These are phyloP conservation scores for Boletus edulis DNA, from an alignment of 768 basidiomycete species.

Conservation along the genomic window DNA sequence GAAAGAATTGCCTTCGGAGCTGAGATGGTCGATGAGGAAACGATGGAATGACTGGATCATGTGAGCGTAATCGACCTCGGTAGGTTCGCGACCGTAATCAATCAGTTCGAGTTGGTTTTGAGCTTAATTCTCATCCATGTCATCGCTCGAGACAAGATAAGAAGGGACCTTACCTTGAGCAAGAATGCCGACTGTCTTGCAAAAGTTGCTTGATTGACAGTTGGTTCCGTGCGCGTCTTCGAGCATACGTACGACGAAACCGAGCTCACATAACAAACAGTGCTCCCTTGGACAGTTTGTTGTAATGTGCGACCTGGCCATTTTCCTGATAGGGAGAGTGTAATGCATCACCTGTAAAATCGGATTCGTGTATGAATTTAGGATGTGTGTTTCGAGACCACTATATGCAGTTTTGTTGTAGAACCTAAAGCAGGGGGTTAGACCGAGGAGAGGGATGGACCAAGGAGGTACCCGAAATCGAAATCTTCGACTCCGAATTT, in stretches of 20 bases:
- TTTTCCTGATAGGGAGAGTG: slow-evolving; percentile 64
- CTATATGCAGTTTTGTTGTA: slow-evolving; percentile 91
- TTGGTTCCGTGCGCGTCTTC: slow-evolving; percentile 93
- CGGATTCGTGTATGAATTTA: slow-evolving; percentile 95
- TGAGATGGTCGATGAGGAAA: slow-evolving; percentile 85
- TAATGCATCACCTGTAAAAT: slow-evolving; percentile 91
- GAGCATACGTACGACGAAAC: slow-evolving; percentile 92
- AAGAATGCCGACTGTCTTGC: slow-evolving; percentile 85
- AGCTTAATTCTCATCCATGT: slow-evolving; percentile 34
- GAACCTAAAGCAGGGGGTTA: slow-evolving; percentile 50
- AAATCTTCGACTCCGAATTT: slow-evolving; percentile 99
- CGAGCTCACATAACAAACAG: slow-evolving; percentile 92
- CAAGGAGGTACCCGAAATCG: slow-evolving; percentile 77
- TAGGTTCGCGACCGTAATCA: slow-evolving; percentile 78
- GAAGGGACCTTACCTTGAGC: slow-evolving; percentile 64
- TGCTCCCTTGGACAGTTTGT: slow-evolving; percentile 87
- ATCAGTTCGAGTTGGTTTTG: slow-evolving; percentile 83
- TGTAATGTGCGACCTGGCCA: slow-evolving; percentile 91
- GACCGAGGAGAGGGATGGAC: background rate
- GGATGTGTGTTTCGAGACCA: slow-evolving; percentile 94
- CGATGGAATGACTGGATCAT: slow-evolving; percentile 96
- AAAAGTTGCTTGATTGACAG: slow-evolving; percentile 97
- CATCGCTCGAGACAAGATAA: background rate
- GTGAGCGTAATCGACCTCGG: slow-evolving; percentile 75
- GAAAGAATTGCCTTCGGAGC: slow-evolving; percentile 65